phyloP scores from a whole-genome alignment of 495 filamentous ascomycete genomes.

The Xylona heveae region DNA sequence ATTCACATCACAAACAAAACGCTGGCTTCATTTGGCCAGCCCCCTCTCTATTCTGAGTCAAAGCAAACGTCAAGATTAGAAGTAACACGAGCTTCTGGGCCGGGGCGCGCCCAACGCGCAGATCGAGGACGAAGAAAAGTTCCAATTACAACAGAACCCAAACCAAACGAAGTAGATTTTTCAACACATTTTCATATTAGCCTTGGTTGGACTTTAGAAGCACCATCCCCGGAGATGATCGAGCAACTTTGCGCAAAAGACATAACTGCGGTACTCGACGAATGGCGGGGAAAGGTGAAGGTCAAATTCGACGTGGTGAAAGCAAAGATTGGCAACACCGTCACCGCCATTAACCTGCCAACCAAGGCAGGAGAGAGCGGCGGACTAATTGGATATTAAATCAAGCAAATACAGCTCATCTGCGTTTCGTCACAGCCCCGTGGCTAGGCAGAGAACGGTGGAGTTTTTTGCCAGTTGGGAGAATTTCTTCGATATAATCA shows the following conservation, averaged over 20 bases:
- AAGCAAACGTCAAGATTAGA: neutral
- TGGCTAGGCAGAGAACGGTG: too few species aligned
- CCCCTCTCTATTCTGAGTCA: constrained; percentile 36
- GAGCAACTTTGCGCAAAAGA: neutral
- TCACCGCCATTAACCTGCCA: constrained; percentile 31
- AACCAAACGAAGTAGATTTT: constrained; percentile 4
- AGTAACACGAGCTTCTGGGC: neutral
- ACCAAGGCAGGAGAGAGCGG: constrained; percentile 8
- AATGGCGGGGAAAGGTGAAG: constrained; percentile 9
- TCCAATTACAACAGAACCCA: neutral
- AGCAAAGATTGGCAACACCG: constrained; percentile 56
- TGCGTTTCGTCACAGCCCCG: too few species aligned
- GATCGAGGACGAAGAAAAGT: neutral
- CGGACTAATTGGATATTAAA: constrained; percentile 6
- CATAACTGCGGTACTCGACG: neutral
- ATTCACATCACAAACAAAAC: constrained; percentile 41
- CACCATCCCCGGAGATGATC: constrained; percentile 17
- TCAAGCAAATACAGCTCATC: too few species aligned
- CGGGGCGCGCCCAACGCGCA: neutral
- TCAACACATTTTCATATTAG: constrained; percentile 46
- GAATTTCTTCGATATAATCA: too few species aligned
- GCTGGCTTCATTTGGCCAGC: constrained; percentile 38
- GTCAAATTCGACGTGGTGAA: constrained; percentile 35
- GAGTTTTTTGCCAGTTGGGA: too few species aligned
- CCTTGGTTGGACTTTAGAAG: constrained; percentile 50